Evolutionary conservation across 1,284 basidiomycete species (phyloP), one percentile per base, ranked within the genome.

Genomic region (Leucoagaricus sp.): DNA sequence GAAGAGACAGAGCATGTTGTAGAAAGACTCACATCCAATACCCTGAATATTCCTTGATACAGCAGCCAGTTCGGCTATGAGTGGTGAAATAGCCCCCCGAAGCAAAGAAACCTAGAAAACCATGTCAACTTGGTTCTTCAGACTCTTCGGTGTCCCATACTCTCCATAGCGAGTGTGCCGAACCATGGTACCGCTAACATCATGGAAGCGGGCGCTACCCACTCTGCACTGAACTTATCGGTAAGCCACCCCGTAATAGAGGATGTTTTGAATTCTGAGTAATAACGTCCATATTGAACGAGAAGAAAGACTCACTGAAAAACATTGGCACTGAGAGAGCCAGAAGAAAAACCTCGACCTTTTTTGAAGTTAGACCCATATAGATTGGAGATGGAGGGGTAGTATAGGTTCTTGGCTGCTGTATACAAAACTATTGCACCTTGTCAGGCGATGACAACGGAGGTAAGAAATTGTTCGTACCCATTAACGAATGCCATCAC

Each of bases 331-430:
- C 71, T 21, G 88, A 81, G n/a, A 82, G 81, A 8, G 84, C 87
- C 48, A 93, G 75, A 66, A 87, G 90, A 13, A 91, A 79, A 9
- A 92, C 64, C 2, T 91, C 91, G 21, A 91, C 85, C 67, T 81
- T 79, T 4, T 74, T 71, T 0, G 89, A 79, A 60, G 81, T 67
- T 55, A 88, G 79, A n/a, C 74, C 83, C 87, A 93, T 0, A 82
- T 67, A 3, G 67, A 66, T 61, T 86, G 79, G 33, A 91, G 69
- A 62, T 86, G 85, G 10, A 93, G 69, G 0, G 90, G 85, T 23
- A 93, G 71, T 1, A 86, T 79, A 4, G 88, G 84, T 56, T 91
- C 88, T 63, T 80, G 75, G 44, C 75, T 75, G 21, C 75, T 81
- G 57, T 77, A 80, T 1, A 83, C 68, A 15, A 86, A 66, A 1